Percentiles rank a stretch among this genome's conserved stretches.
Evolutionary conservation across 1,284 basidiomycete genomes (phyloP).

Genomic region (Malassezia furfur): DNA sequence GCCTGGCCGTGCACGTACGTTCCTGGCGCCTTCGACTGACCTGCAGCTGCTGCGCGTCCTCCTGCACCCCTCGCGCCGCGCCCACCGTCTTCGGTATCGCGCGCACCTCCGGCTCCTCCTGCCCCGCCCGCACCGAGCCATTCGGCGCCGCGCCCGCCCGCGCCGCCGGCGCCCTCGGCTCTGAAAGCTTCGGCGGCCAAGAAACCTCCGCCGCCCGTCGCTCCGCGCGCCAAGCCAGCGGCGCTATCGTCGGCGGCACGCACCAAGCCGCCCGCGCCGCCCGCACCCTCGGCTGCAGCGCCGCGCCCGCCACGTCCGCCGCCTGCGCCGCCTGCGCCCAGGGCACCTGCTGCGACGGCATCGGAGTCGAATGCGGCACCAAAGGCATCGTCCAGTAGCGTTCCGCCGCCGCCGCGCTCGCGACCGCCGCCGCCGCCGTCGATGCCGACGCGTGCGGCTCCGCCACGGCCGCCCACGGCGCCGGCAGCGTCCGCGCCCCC

Average conservation of each 20-base stretch:
- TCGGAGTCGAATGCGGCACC: not conserved
- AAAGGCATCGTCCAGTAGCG: not conserved
- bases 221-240: conserved; percentile 16
- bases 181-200: not conserved
- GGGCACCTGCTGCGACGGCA: not conserved
- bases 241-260: conserved; percentile 1
- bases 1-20: not conserved
- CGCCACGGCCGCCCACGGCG: conserved; percentile 11
- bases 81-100: not conserved
- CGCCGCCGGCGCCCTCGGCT: not conserved
- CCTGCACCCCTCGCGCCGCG: not conserved
- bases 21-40: not conserved
- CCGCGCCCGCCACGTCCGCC: conserved; percentile 1
- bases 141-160: not conserved
- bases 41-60: conserved; percentile 6
- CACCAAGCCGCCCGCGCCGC: conserved; percentile 4
- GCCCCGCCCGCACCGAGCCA: conserved; percentile 1
- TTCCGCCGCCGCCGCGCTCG: conserved; percentile 6
- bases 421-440: conserved; percentile 14
- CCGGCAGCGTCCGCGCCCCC: conserved; percentile 1
- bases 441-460: conserved; percentile 16
- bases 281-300: conserved; percentile 1
- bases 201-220: conserved; percentile 8
- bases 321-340: conserved; percentile 7
- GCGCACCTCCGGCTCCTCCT: not conserved